Conservation (phyloP, 768 basidiomycete species). For the Chlorophyllum brunneum region DNA sequence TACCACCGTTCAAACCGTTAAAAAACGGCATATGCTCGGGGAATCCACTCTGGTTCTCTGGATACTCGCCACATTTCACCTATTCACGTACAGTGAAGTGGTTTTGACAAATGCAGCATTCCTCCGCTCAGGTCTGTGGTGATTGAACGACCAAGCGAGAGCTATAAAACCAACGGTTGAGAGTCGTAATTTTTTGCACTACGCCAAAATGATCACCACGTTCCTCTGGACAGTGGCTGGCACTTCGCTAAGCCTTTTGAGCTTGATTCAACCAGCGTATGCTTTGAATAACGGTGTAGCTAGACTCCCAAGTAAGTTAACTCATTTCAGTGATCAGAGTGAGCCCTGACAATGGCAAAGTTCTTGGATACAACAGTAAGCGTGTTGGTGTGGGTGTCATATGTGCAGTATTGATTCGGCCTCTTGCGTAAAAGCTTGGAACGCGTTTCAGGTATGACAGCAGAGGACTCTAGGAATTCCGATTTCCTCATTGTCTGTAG, state of each 20-base stretch:
- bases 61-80: too few relatives aligned
- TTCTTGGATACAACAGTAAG: conserved; percentile 65
- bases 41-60: too few relatives aligned
- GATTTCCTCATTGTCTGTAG: conserved; percentile 39
- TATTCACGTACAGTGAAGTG: too few relatives aligned
- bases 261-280: conserved; percentile 13
- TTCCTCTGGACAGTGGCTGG: conserved; percentile 19
- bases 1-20: too few relatives aligned
- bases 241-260: conserved; percentile 16
- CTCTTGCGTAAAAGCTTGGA: conserved; percentile 47
- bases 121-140: not conserved
- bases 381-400: conserved; percentile 2
- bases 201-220: conserved; percentile 18
- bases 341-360: conserved; percentile 24
- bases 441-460: conserved; percentile 52
- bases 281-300: conserved; percentile 32
- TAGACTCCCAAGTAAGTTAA: conserved; percentile 31
- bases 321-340: not conserved
- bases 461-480: too few relatives aligned
- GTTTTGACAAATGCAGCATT: not conserved
- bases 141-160: too few relatives aligned
- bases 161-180: too few relatives aligned
- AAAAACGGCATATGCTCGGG: conserved; percentile 18
- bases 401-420: not conserved
- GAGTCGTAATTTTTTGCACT: too few relatives aligned